Percentiles rank a stretch among this genome's conserved stretches.
Evolutionary conservation across 2,329 filamentous ascomycete genomes (phyloP).

Genomic region (Hirsutella rhossiliensis): DNA sequence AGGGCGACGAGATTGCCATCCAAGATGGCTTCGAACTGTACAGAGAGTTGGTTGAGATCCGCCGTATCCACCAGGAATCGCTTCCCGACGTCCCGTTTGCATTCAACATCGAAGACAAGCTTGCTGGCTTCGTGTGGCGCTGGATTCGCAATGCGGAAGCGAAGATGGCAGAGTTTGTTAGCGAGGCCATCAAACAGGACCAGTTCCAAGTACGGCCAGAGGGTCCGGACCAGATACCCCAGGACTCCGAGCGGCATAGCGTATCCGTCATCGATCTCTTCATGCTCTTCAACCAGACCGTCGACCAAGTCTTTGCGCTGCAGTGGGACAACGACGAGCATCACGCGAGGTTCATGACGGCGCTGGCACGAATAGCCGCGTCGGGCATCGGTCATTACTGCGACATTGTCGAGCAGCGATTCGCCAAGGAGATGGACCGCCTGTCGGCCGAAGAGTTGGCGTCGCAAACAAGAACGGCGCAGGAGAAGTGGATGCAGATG

Average conservation of each 20-base stretch:
- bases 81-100: slow-evolving; percentile 66
- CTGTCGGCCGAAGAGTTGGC: slow-evolving; percentile 79
- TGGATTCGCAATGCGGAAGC: slow-evolving; percentile 78
- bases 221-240: slow-evolving; percentile 47
- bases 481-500: slow-evolving; percentile 86
- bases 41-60: slow-evolving; percentile 73
- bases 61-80: slow-evolving; percentile 64
- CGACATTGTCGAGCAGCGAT: slow-evolving; percentile 76
- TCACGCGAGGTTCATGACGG: slow-evolving; percentile 94
- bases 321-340: slow-evolving; percentile 91
- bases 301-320: slow-evolving; percentile 74
- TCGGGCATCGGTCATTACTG: slow-evolving; percentile 80
- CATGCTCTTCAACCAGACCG: slow-evolving; percentile 81
- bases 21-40: slow-evolving; percentile 94
- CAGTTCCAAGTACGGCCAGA: slow-evolving; percentile 65
- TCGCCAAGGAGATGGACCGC: slow-evolving; percentile 86
- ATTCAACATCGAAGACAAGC: slow-evolving; percentile 74
- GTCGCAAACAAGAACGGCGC: slow-evolving; percentile 63
- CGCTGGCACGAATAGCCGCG: slow-evolving; percentile 74
- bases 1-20: slow-evolving; percentile 65
- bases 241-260: slow-evolving; percentile 80
- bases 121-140: slow-evolving; percentile 90
- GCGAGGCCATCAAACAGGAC: slow-evolving; percentile 84
- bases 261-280: slow-evolving; percentile 90
- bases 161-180: slow-evolving; percentile 73